A percentile compares a stretch with the other conserved stretches of the same genome.
Evolutionary conservation across 805 yeast species (phyloP).

Genomic region (Kodamaea laetipori): DNA sequence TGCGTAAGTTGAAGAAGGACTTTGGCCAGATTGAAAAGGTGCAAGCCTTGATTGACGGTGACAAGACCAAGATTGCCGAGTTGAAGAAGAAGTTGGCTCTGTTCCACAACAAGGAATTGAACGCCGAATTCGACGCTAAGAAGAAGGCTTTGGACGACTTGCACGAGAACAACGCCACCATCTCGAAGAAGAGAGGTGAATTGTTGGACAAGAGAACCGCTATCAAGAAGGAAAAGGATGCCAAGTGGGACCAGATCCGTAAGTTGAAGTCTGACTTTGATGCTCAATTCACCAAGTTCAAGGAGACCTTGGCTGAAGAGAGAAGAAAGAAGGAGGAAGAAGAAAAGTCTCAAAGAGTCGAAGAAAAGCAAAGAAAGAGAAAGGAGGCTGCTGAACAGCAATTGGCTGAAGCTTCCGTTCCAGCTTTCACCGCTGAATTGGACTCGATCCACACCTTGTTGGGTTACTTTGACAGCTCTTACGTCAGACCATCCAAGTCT

Average conservation of each 20-base stretch:
- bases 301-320: conserved; percentile 67
- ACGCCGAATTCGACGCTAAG: conserved; percentile 65
- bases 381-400: conserved; percentile 63
- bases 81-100: conserved; percentile 67
- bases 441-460: conserved; percentile 72
- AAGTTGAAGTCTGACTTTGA: conserved; percentile 73
- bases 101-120: conserved; percentile 63
- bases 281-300: conserved; percentile 71
- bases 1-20: conserved; percentile 80
- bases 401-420: conserved; percentile 71
- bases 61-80: conserved; percentile 71
- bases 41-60: conserved; percentile 78
- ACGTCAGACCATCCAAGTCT: conserved; percentile 56
- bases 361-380: conserved; percentile 53
- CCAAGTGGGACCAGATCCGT: conserved; percentile 64
- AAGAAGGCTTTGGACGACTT: conserved; percentile 72
- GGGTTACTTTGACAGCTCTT: conserved; percentile 74
- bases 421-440: conserved; percentile 85
- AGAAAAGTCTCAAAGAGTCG: conserved; percentile 55
- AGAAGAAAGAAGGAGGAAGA: conserved; percentile 67
- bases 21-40: conserved; percentile 70
- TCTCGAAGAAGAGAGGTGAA: conserved; percentile 65
- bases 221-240: conserved; percentile 68
- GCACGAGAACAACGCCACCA: conserved; percentile 57
- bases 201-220: conserved; percentile 67